Evolutionary conservation across 306 rosid genomes (phyloP), one percentile per base, ranked within the genome.

Genomic region (Fagus crenata): DNA sequence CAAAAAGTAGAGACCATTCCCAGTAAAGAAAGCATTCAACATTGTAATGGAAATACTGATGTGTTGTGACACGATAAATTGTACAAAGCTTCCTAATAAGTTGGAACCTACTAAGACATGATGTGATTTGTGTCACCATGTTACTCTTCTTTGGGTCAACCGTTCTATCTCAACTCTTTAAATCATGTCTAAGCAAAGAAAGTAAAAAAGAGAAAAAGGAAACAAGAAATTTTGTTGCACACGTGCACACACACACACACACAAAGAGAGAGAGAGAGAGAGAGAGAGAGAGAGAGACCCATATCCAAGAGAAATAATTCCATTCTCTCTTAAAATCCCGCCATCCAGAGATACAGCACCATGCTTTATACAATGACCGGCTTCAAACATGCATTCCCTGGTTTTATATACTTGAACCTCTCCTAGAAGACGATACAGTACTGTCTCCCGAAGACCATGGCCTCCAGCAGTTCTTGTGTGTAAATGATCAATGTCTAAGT

Each of bases 281-380:
- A 37, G 7, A 17, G 33, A 14, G 41, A 35, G 37, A 78, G 59
- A 51, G 1, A 75, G 35, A 42, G 75, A 90, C 96, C 93, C 83
- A 35, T 18, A 56, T 71, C 93, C 93, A 60, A 85, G 80, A 75
- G 90, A 84, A 53, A 82, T 33, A 4, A 75, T 12, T 80, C 90
- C 89, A 58, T 54, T 79, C 39, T 85, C 89, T 70, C 82, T 82
- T 15, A 89, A 33, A 65, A 90, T 87, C 41, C 93, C 90, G 32
- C 93, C 93, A 79, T 89, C 96, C 32, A 89, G 67, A 28, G 96
- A 90, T 36, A 90, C 85, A 22, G 93, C 93, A n/a, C 87, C 96
- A 68, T 88, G 84, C 54, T 77, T 77, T 63, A 87, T 72, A 75
- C 85, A 86, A 15, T 51, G 53, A 60, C 79, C 86, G 46, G 96